Percentiles rank a stretch among this genome's conserved stretches.
phyloP scores from a whole-genome alignment of 495 filamentous ascomycete species.

The Trichocladium uniseriatum region DNA sequence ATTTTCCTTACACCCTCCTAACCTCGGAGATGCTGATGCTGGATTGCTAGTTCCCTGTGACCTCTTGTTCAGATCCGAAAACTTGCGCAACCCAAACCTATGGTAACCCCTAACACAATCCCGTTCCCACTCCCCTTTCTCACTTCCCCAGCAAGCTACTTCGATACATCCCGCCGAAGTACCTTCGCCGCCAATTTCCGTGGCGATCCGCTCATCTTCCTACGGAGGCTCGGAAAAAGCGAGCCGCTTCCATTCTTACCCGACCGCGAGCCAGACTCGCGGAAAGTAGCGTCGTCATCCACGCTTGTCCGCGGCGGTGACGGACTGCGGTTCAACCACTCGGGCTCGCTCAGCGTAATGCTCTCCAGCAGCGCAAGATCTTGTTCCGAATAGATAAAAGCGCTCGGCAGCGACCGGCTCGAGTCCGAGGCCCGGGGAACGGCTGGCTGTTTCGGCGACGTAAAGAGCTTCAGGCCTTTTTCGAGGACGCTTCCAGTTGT shows the following conservation, averaged over 20 bases:
- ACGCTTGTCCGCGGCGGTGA: conserved; percentile 18
- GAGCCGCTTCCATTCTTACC: background rate
- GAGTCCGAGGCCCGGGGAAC: background rate
- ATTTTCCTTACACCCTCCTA: too few species aligned
- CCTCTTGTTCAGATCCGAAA: too few species aligned
- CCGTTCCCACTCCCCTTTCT: background rate
- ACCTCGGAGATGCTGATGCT: too few species aligned
- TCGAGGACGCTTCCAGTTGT: conserved; percentile 31
- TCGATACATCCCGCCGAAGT: background rate
- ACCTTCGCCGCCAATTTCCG: conserved; percentile 2
- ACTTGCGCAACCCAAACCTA: too few species aligned
- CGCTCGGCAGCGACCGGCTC: conserved; percentile 7
- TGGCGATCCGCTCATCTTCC: conserved; percentile 10
- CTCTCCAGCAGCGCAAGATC: conserved; percentile 4
- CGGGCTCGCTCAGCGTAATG: conserved; percentile 26
- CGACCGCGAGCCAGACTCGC: conserved; percentile 12
- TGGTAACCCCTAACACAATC: too few species aligned
- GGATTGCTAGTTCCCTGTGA: too few species aligned
- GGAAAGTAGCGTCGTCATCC: background rate
- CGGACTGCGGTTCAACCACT: conserved; percentile 34
- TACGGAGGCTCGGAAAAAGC: conserved; percentile 11
- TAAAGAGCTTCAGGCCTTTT: conserved; percentile 20
- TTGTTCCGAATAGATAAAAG: conserved; percentile 1
- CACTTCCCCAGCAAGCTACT: background rate
- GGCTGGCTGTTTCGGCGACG: conserved; percentile 10